phyloP scores from a whole-genome alignment of 345 rosid species.

The Populus simonii region DNA sequence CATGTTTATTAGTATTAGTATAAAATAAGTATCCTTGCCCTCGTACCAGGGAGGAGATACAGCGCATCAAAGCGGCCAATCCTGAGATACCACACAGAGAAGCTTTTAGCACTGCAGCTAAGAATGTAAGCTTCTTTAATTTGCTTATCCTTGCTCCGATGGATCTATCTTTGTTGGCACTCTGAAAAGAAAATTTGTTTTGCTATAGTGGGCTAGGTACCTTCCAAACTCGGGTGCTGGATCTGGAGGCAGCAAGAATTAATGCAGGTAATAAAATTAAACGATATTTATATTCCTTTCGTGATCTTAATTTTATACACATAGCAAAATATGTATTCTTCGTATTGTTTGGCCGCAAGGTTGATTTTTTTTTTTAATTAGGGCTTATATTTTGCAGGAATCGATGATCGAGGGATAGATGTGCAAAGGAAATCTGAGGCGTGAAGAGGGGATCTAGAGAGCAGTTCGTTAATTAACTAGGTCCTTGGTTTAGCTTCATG shows the following conservation, averaged over 20 bases:
- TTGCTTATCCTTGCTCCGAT: too few species aligned
- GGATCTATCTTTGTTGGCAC: too few species aligned
- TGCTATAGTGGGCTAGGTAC: slow-evolving; percentile 85
- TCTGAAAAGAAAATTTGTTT: background rate
- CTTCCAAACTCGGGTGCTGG: slow-evolving; percentile 66
- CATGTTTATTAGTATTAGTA: background rate
- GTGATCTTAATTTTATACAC: background rate
- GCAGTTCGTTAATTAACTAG: too few species aligned
- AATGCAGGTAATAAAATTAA: slow-evolving; percentile 32
- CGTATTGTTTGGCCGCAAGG: too few species aligned
- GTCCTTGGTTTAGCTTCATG: background rate
- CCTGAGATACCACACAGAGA: slow-evolving; percentile 97
- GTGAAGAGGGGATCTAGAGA: background rate
- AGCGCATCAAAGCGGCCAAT: slow-evolving; percentile 91
- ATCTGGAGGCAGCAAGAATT: slow-evolving; percentile 47
- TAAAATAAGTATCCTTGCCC: background rate
- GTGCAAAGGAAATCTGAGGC: background rate
- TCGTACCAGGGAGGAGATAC: slow-evolving; percentile 79
- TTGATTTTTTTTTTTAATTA: too few species aligned
- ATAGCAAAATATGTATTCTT: background rate
- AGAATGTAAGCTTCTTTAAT: slow-evolving; percentile 54
- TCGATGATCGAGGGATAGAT: background rate
- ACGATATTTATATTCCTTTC: background rate
- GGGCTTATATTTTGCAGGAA: background rate
- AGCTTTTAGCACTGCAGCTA: slow-evolving; percentile 95